Evolutionary conservation across 345 rosid genomes (phyloP), one percentile per base, ranked within the genome.

Genomic region (Brassica cretica): DNA sequence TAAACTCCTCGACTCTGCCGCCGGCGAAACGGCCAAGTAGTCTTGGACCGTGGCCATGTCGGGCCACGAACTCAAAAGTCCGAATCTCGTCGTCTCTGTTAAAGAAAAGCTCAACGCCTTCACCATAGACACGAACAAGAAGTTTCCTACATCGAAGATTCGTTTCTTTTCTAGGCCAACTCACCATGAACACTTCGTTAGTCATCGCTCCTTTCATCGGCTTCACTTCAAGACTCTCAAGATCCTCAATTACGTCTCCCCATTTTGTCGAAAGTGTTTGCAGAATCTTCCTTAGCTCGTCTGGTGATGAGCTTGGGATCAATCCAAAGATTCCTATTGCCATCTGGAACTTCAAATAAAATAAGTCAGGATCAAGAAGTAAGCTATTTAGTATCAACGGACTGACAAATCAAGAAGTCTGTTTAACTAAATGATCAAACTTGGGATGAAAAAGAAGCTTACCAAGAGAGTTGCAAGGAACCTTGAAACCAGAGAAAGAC

Each of bases 1-100:
- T 90, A 84, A 91, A 95, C 81, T 95, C 97, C 82, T 95, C 98
- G 72, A 95, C 81, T 70, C 99, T 82, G 25, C 99, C 99, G 61
- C 86, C 89, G 0, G 81, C 0, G 39, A 95, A 93, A 7, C 97
- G 88, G 24, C 97, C 93, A 32, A 95, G 97, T 62, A 95, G 92
- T 55, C 86, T 82, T 15, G 99, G 99, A 1, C 99, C 99, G 25
- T 91, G 90, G 11, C 99, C 99, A 44, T 91, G 93, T 71, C 72
- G 88, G 24, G 99, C 91, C 70, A 95, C 86, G 77, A 83, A 89
- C 77, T 95, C 99, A 59, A 95, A 95, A 18, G 87, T 95, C 51
- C 74, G 86, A 76, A 95, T 85, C 79, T 93, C 99, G 16, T 91
- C 88, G 64, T 87, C 89, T 84, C 98, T 84, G 24, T 90, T 78